These are phyloP conservation scores for Prunus padus DNA, from an alignment of 306 rosid species.

Conservation along the genomic window DNA sequence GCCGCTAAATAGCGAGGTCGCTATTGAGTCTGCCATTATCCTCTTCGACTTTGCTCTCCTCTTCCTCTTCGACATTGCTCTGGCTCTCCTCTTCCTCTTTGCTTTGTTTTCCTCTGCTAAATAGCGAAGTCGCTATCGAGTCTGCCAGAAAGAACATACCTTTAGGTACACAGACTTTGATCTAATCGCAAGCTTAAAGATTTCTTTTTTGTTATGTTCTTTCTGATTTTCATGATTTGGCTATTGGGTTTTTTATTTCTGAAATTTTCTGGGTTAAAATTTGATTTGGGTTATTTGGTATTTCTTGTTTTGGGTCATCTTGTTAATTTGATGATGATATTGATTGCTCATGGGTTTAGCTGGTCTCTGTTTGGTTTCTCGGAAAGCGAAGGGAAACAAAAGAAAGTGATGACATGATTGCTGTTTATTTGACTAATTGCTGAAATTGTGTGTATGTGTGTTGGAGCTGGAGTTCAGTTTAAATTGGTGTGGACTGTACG, in stretches of 20 bases:
- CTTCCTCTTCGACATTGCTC: no score
- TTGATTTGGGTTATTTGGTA: slow-evolving; percentile 15
- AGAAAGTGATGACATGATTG: slow-evolving; percentile 5
- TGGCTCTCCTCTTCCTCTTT: no score
- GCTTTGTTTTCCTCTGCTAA: no score
- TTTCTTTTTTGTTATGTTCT: not conserved
- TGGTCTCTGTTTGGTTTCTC: slow-evolving; percentile 20
- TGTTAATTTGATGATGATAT: slow-evolving; percentile 3
- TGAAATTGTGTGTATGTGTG: not conserved
- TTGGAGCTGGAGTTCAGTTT: not conserved
- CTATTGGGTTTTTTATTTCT: not conserved
- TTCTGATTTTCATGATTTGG: not conserved
- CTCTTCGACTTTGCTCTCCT: no score
- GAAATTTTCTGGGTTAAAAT: not conserved
- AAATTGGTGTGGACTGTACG: no score
- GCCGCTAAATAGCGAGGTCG: no score
- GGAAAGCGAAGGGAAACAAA: slow-evolving; percentile 19
- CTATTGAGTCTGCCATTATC: no score
- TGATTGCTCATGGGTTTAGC: slow-evolving; percentile 4
- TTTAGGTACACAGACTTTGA: slow-evolving; percentile 8
- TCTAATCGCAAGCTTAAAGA: slow-evolving; percentile 7
- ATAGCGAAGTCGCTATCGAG: no score
- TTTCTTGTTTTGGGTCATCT: slow-evolving; percentile 1
- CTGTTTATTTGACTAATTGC: not conserved
- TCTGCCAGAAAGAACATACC: slow-evolving; percentile 13